Base-by-base conservation (phyloP, 2,329 filamentous ascomycete genomes). In the Talaromyces islandicus region DNA sequence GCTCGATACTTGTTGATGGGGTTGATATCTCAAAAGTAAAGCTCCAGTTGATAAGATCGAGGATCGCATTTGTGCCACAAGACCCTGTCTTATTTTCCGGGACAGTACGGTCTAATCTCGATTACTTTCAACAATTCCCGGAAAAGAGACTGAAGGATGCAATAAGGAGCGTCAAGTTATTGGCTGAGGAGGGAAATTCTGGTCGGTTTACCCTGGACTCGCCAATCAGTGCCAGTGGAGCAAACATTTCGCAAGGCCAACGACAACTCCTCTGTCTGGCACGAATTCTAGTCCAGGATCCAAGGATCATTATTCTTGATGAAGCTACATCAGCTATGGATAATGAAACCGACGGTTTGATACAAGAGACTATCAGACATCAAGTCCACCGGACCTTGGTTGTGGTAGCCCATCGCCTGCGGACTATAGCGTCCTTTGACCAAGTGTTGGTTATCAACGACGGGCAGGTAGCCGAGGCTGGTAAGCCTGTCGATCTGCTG, bases 71-170 rank as follows among this genome's bases (percentile, higher is more conserved):
- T 65, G 92, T 94, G 58, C 90, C 90, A 1, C 88, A 92, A 75
- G 90, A 93, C 65, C 90, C 90, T 0, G 88, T 92, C 1, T 80
- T 94, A 7, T 93, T 94, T 75, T 90, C 87, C 0, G 90, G 90
- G 25, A 91, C 89, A 0, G 78, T 94, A 21, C 82, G 90, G 52
- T 85, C 82, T 51, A 93, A 93, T 68, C 80, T 94, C 4, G 90
- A 94, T 68, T 87, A 90, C 0, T 92, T 92, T 67, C 80, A 88
- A 58, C 80, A 88, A 62, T 84, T 90, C 68, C 82, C 79, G 1
- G 89, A 93, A 64, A 79, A 77, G 0, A 86, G 88, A 66, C 83
- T 93, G 4, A 81, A 82, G 32, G 87, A 90, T 65, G 88, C 86
- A 0, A 79, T 94, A 1, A 78, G 82, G 41, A 84, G 88, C 5